Base-by-base conservation (phyloP, 805 yeast species). In the Candida chilensis region DNA sequence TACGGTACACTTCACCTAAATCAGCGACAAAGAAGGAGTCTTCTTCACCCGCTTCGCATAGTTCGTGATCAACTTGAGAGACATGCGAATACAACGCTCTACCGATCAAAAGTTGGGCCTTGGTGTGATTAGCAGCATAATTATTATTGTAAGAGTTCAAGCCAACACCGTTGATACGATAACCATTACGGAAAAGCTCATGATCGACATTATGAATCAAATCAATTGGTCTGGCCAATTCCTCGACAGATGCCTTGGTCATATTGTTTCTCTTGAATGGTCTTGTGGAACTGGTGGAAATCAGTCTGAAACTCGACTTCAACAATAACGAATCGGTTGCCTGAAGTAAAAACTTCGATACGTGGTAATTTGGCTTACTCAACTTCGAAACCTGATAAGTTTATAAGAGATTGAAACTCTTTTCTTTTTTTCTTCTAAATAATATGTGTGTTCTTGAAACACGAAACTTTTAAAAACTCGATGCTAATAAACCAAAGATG, bases 1-100 rank as follows among this genome's bases (percentile, higher is more conserved):
- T 66, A 34, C 78, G 66, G 36, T 61, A 62, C 20, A 92, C 69
- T 44, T 80, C 78, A 17, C 83, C 85, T 37, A 86, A 55, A 55
- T 90, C 95, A 41, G 92, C 83, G 27, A 90, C 84, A 45, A 79
- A 90, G 48, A 90, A 90, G 5, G 96, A 75, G 44, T 82, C 81
- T 48, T 86, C 94, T 15, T 74, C 86, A 30, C 84, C 92, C 5
- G 90, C 73, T 20, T 58, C 71, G 53, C 88, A 79, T 17, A 59
- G 52, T 27, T 72, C 76, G 33, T 59, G 61, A 48, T 80, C 74
- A 37, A 80, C 60, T 2, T 44, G 36, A 5, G 50, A 41, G 27
- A 74, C 55, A 29, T 64, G 66, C 8, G 45, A 33, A 18, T 49
- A 35, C 32, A 74, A 45, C 2, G 74, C 67, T 2, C 54, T 32